Base-by-base conservation (phyloP, 805 yeast genomes). In the Metschnikowia aberdeeniae region DNA sequence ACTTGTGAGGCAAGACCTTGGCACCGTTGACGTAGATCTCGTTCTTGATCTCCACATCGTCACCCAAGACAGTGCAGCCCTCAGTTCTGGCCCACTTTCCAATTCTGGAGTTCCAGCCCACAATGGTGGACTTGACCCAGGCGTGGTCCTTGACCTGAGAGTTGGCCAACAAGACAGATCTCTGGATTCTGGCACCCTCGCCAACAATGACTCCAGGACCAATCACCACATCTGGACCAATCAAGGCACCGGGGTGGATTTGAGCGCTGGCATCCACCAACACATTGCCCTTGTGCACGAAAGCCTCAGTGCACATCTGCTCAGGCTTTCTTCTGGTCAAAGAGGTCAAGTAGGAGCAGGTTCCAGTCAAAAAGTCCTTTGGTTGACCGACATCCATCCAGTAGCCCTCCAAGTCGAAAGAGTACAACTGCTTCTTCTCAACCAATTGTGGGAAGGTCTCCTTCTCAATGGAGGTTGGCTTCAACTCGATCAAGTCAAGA, bases 321-420 rank as follows among this genome's bases (percentile, higher is more conserved):
- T 78, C 78, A 53, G 97, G 86, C 58, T 73, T 66, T 73, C 84
- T 88, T 81, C 86, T 86, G 60, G 92, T 70, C 64, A 89, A 75
- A 45, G 98, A 84, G 67, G 86, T 78, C 70, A 93, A 79, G 80
- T 90, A 93, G 55, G 92, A 77, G 59, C 89, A 82, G 62, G 97
- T 88, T 71, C 99, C 99, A 49, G 96, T 83, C 56, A 93, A 75
- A 84, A 89, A 93, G 75, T 93, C 99, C 82, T 92, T 93, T 80
- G 99, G 99, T 79, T 93, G 99, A 72, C 99, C 99, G 59, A 93
- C 97, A 72, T 93, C 99, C 99, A 93, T 93, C 99, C 99, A 93
- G 87, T 83, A 93, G 57, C 99, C 98, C 78, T 93, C 97, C 65
- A 93, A 82, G 72, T 93, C 99, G 64, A 87, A 93, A 44, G 98